Evolutionary conservation across 2,329 filamentous ascomycete species (phyloP).

Genomic region (Monosporascus sp.): DNA sequence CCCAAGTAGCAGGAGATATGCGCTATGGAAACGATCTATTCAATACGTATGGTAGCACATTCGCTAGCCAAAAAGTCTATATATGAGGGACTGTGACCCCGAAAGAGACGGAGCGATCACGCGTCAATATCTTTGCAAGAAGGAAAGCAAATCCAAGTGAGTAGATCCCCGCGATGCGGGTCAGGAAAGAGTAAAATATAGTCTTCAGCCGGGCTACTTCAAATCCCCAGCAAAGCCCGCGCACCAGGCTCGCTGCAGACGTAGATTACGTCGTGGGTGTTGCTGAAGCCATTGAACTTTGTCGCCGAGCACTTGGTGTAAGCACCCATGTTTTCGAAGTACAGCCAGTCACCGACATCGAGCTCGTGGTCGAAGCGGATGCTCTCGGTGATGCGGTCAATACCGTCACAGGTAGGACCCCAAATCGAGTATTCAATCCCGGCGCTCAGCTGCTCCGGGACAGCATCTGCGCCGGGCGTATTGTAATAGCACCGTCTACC

Average conservation of each 20-base stretch:
- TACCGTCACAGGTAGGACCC: conserved; percentile 97
- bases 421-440: conserved; percentile 88
- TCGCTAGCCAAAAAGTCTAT: conserved; percentile 1
- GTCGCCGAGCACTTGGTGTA: conserved; percentile 98
- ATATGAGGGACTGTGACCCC: too few species aligned
- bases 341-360: conserved; percentile 95
- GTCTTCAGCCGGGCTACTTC: neutral
- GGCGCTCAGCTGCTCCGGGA: conserved; percentile 34
- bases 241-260: conserved; percentile 91
- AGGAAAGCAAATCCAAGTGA: neutral
- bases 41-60: neutral
- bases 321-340: conserved; percentile 97
- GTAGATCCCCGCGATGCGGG: neutral
- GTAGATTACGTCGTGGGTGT: conserved; percentile 89
- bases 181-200: neutral
- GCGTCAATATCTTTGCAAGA: neutral
- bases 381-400: conserved; percentile 85
- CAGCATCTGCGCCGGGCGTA: conserved; percentile 43
- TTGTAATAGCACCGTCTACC: conserved; percentile 55
- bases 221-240: conserved; percentile 56
- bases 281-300: conserved; percentile 93
- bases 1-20: too few species aligned
- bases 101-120: too few species aligned
- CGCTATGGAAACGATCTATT: too few species aligned
- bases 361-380: conserved; percentile 72